phyloP scores from a whole-genome alignment of 179 eudicot genomes.

The Monotropa hypopitys region DNA sequence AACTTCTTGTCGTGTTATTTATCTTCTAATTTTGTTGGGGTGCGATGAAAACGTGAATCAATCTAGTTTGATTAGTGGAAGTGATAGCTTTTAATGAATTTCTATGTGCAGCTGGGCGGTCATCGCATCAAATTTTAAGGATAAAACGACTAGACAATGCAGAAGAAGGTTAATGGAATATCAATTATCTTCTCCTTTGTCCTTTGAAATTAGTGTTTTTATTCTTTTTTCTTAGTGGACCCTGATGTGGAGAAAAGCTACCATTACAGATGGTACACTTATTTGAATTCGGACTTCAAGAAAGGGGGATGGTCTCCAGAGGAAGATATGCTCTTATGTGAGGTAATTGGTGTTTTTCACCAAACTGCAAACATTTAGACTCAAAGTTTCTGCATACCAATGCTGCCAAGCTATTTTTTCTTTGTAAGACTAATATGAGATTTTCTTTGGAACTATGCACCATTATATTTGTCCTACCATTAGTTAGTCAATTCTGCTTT shows the following conservation, averaged over 20 bases:
- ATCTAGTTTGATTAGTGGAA: background rate
- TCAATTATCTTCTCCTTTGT: background rate
- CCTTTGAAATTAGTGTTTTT: background rate
- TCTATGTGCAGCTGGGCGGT: slow-evolving; percentile 60
- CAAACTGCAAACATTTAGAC: background rate
- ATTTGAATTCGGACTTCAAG: slow-evolving; percentile 92
- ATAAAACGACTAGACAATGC: slow-evolving; percentile 92
- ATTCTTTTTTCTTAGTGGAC: background rate
- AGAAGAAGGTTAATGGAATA: slow-evolving; percentile 59
- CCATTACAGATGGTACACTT: slow-evolving; percentile 74
- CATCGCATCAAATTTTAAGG: slow-evolving; percentile 85
- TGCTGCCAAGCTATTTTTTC: background rate
- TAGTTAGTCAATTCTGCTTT: background rate
- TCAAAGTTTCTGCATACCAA: background rate
- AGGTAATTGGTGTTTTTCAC: slow-evolving; percentile 35
- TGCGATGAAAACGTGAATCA: background rate
- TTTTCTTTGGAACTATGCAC: background rate
- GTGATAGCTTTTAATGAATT: slow-evolving; percentile 4
- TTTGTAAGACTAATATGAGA: background rate
- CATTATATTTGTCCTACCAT: background rate
- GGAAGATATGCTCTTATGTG: slow-evolving; percentile 90
- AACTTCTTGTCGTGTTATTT: background rate
- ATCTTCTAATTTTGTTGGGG: background rate
- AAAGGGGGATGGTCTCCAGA: slow-evolving; percentile 99
- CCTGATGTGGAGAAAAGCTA: slow-evolving; percentile 1